These are phyloP conservation scores for Volvariella surrecta DNA, from an alignment of 1,284 basidiomycete genomes.

Conservation along the genomic window DNA sequence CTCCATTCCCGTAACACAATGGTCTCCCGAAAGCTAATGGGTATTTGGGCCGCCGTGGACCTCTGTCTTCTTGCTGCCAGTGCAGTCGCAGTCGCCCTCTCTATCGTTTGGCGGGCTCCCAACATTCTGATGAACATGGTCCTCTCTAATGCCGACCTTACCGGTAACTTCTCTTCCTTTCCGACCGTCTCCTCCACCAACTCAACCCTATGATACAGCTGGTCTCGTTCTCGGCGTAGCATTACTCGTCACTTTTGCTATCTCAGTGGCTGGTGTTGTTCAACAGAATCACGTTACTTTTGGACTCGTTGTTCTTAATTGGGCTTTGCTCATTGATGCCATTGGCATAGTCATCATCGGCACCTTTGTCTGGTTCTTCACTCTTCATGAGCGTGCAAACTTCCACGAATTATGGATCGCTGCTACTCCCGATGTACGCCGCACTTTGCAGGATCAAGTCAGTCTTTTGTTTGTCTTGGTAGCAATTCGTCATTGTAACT, in stretches of 20 bases:
- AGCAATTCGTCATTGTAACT: slow-evolving; percentile 4
- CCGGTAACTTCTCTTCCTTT: slow-evolving; percentile 28
- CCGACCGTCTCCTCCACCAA: slow-evolving; percentile 16
- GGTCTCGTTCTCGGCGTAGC: slow-evolving; percentile 63
- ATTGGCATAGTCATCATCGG: slow-evolving; percentile 54
- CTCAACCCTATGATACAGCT: slow-evolving; percentile 31
- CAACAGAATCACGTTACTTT: slow-evolving; percentile 60
- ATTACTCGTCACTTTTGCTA: slow-evolving; percentile 57
- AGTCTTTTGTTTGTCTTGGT: slow-evolving; percentile 12
- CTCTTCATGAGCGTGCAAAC: slow-evolving; percentile 59
- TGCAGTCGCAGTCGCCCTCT: slow-evolving; percentile 52
- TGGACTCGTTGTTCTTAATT: slow-evolving; percentile 68
- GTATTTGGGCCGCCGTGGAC: slow-evolving; percentile 64
- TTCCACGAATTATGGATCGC: slow-evolving; percentile 51
- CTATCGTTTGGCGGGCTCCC: slow-evolving; percentile 58
- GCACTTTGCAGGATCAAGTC: slow-evolving; percentile 67
- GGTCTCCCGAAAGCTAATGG: slow-evolving; percentile 64
- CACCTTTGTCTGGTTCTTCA: slow-evolving; percentile 71
- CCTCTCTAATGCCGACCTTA: slow-evolving; percentile 46
- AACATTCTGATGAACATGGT: slow-evolving; percentile 66
- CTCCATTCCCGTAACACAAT: slow-evolving; percentile 27
- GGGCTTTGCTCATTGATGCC: slow-evolving; percentile 53
- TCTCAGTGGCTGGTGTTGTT: slow-evolving; percentile 64
- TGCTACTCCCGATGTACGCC: slow-evolving; percentile 36
- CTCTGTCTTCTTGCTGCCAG: slow-evolving; percentile 63